Evolutionary conservation across 768 basidiomycete genomes (phyloP), one percentile per base, ranked within the genome.

Genomic region (Tylopilus plumbeoviolaceoides): DNA sequence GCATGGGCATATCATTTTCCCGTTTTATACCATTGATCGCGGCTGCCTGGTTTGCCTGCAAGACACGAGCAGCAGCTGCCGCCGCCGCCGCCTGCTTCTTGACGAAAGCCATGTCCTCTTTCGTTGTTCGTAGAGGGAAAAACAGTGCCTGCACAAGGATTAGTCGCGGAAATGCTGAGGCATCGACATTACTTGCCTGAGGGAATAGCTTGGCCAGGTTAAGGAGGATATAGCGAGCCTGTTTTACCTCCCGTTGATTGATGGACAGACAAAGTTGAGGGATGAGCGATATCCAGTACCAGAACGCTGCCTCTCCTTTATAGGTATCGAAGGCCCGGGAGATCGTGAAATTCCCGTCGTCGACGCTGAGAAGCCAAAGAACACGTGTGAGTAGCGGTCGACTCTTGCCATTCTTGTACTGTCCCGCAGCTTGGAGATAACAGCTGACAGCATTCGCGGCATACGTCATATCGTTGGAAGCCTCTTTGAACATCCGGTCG

Each of bases 241-340:
- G 93, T 62, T 91, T 93, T 40, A 92, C 87, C 70, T 99, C 97
- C 31, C 92, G 82, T 55, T 95, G 87, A 2, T 89, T 88, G 38
- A 99, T 78, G 1, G 95, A 95, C 49, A 89, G 69, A 58, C 93
- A 85, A 9, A 99, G 79, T 63, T 99, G 95, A 4, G 97, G 97
- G 42, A 97, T 93, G 51, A 98, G 75, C 1, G 95, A 90, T 60
- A 99, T 95, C 97, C 97, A 99, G 69, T 92, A 98, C 97, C 97
- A 99, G 58, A 89, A 89, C 12, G 93, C 93, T 4, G 91, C 84
- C 63, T 98, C 95, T 54, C 95, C 95, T 67, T 95, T 95, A 72
- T 97, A 97, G 21, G 85, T 87, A 65, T 98, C 94, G 61, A 97
- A 97, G 0, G 89, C 86, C 41, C 85, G 79, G 21, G 87, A 85